Percentiles rank a stretch among this genome's conserved stretches.
Conservation (phyloP, 1,284 basidiomycete genomes). For the Ceraceosorus guamensis region DNA sequence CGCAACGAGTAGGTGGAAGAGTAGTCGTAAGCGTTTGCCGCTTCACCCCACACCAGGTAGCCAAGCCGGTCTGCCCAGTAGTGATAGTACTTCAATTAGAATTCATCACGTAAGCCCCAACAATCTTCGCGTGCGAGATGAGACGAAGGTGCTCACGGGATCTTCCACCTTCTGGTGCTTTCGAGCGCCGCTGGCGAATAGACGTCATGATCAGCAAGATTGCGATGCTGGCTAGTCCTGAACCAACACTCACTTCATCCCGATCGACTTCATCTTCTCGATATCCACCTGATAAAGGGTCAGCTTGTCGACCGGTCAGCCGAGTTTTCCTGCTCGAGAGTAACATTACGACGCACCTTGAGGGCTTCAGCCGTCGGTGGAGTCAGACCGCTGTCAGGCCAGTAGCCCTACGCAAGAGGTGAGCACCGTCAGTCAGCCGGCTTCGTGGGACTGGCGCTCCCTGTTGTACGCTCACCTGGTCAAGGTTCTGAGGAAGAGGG, state of each 20-base stretch:
- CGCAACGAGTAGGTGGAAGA: slow-evolving; percentile 14
- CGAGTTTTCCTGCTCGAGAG: too few species aligned
- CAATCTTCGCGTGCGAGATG: too few species aligned
- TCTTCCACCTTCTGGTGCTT: slow-evolving; percentile 30
- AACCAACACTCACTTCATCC: slow-evolving; percentile 20
- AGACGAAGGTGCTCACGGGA: too few species aligned
- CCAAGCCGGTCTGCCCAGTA: slow-evolving; percentile 23
- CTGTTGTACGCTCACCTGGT: slow-evolving; percentile 8
- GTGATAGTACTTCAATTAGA: slow-evolving; percentile 14
- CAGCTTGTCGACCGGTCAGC: too few species aligned
- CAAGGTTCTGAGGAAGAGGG: too few species aligned
- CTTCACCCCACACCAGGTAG: slow-evolving; percentile 29
- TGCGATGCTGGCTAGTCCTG: too few species aligned
- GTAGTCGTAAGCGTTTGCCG: slow-evolving; percentile 30
- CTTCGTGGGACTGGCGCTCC: neutral
- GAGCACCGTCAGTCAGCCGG: neutral
- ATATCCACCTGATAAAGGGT: too few species aligned
- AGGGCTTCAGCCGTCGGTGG: slow-evolving; percentile 13
- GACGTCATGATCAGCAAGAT: neutral
- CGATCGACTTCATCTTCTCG: slow-evolving; percentile 21
- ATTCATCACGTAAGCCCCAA: too few species aligned
- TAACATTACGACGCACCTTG: too few species aligned
- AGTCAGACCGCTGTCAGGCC: slow-evolving; percentile 18
- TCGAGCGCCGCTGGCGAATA: slow-evolving; percentile 11
- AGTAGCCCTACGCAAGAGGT: slow-evolving; percentile 21